Base-by-base conservation (phyloP, 306 rosid genomes). In the Dalbergia oliveri region DNA sequence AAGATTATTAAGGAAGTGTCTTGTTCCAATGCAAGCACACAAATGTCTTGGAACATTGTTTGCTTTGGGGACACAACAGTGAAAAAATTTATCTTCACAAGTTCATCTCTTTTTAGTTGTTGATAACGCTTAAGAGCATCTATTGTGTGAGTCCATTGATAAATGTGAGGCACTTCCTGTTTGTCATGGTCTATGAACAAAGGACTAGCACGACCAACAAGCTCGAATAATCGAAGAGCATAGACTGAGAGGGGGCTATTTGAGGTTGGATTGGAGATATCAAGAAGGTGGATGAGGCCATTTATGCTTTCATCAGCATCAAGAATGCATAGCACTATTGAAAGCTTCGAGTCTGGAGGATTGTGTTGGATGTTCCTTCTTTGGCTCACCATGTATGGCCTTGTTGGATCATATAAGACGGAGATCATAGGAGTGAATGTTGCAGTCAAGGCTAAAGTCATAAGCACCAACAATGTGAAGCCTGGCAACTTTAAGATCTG, bases 361-460 rank as follows among this genome's bases (percentile, higher is more conserved):
- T 86, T 84, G 84, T 94, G 94, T 45, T 92, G 97, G 76, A 94
- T 83, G 58, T 87, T 88, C 78, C 97, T 87, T 21, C 92, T 84
- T 85, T 88, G 89, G 84, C 45, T 87, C 56, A 92, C 82, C 84
- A 85, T 91, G 88, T 94, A 93, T 19, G 97, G 99, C 75, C 50
- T 91, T 76, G 97, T 78, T 21, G 99, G 99, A 69, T 94, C 99
- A 47, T 91, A 90, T 5, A 93, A 60, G 45, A 90, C 14, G 80
- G 86, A 60, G 79, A 94, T 83, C 51, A 94, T 9, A 11, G 97
- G 94, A 34, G 91, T 81, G 14, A 57, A n/a, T 0, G 69, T 14
- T 51, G 86, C 88, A 5, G 92, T 94, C 33, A 87, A 1, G 11
- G 4, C 0, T 45, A 47, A 8, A 33, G 94, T 93, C 68, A 87